Evolutionary conservation across 164 flowering plant species (phyloP), one percentile per base, ranked within the genome.

Genomic region (Euptelea pleiosperma): DNA sequence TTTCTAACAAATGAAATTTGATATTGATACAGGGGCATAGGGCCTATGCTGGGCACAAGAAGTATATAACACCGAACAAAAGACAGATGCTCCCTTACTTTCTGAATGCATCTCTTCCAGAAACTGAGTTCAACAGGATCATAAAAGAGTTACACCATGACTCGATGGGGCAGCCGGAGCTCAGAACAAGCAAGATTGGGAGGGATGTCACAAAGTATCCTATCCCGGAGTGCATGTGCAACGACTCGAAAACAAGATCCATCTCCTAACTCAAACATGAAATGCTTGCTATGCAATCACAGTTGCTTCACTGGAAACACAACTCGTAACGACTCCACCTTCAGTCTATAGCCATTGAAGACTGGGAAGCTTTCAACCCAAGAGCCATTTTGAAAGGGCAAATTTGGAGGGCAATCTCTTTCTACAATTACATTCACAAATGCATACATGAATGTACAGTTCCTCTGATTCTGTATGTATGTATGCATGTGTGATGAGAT

Each of bases 31-130:
- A 93, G 93, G 98, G 98, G 26, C 82, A 86, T 45, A 68, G 99
- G 63, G 98, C 98, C 1, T 94, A 84, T 73, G 86, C 94, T 33
- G 99, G 99, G 43, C 98, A 94, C 75, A 87, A 70, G 76, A 94
- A 91, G 75, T 75, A 86, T 49, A 87, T 94, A 52, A 89, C 89
- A 34, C 97, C 99, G 7, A 87, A 94, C 81, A 94, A 94, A 68
- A 76, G 99, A 52, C 86, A 80, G 55, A 94, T 91, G 99, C 82
- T 91, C 11, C 86, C 81, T 6, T 75, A 83, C 58, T 89, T 91
- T 44, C 67, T 91, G 35, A 70, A 91, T 63, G 56, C 87, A 10
- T 80, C 98, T 41, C 84, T 89, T 2, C 80, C 96, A 0, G 90
- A 84, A 66, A 36, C 69, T 1, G 94, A 91, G 61, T 87, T 87